These are phyloP conservation scores for Gossypium mustelinum DNA, from an alignment of 345 rosid genomes.

Conservation along the genomic window DNA sequence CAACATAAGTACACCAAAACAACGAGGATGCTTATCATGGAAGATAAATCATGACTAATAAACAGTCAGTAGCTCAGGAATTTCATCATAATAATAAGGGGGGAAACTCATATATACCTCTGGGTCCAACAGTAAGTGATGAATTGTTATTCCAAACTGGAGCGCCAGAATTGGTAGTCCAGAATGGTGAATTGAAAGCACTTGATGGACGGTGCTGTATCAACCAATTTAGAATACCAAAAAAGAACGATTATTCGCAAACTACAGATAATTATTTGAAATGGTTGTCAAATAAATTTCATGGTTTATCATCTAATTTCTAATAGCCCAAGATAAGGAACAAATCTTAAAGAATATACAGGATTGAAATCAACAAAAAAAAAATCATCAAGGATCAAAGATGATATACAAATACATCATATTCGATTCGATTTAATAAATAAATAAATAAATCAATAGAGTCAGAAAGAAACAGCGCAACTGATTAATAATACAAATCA, in stretches of 20 bases:
- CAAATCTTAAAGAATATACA: not conserved
- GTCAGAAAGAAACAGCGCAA: not conserved
- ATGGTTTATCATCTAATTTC: not conserved
- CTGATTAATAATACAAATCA: not conserved
- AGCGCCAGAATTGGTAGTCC: slow-evolving; percentile 69
- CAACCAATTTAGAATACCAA: not conserved
- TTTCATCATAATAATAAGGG: not conserved
- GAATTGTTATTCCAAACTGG: slow-evolving; percentile 71
- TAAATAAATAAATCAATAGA: not conserved
- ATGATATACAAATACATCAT: not conserved
- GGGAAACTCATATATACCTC: slow-evolving; percentile 39
- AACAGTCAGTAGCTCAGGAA: not conserved
- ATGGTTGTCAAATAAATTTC: not conserved
- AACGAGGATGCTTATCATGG: not conserved
- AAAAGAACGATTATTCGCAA: not conserved
- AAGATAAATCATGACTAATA: not conserved
- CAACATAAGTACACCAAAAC: not conserved
- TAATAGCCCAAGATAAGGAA: not conserved
- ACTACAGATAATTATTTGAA: not conserved
- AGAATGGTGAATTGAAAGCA: slow-evolving; percentile 42
- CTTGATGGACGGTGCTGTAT: slow-evolving; percentile 59
- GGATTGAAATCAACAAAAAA: not conserved
- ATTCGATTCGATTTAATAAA: not conserved
- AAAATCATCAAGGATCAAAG: not conserved
- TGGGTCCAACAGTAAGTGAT: slow-evolving; percentile 51